A percentile compares a stretch with the other conserved stretches of the same genome.
phyloP scores from a whole-genome alignment of 306 rosid species.

The Medicago lupulina region DNA sequence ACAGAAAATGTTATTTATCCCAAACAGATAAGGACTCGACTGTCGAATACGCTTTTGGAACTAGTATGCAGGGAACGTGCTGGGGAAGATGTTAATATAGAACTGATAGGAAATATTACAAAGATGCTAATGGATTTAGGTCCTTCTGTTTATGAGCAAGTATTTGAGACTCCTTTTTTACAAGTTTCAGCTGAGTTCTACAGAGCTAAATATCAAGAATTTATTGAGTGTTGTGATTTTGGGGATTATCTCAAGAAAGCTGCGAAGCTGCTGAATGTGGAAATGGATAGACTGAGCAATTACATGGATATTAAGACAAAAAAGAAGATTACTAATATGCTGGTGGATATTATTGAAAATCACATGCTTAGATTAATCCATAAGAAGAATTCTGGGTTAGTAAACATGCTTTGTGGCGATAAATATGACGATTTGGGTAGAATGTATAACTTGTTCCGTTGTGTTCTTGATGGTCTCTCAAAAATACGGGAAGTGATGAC shows the following conservation, averaged over 20 bases:
- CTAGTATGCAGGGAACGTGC: conserved; percentile 65
- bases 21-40: conserved; percentile 48
- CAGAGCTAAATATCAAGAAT: conserved; percentile 66
- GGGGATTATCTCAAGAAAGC: conserved; percentile 77
- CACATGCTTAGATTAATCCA: conserved; percentile 80
- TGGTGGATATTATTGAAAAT: conserved; percentile 80
- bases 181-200: conserved; percentile 81
- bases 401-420: background rate
- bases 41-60: conserved; percentile 67
- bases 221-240: conserved; percentile 78
- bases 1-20: conserved; percentile 71
- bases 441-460: background rate
- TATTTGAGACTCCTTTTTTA: conserved; percentile 73
- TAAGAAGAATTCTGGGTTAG: conserved; percentile 38
- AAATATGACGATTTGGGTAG: background rate
- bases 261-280: conserved; percentile 77
- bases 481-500: conserved; percentile 50
- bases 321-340: conserved; percentile 66
- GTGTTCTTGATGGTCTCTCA: background rate
- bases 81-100: conserved; percentile 79
- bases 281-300: conserved; percentile 82
- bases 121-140: conserved; percentile 59
- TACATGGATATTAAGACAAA: too few species aligned
- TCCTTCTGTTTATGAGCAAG: conserved; percentile 63
- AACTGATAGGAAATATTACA: conserved; percentile 65